Evolutionary conservation across 225 moss, liverwort and hornwort genomes (phyloP), one percentile per base, ranked within the genome.

Genomic region (Climacium dendroides): DNA sequence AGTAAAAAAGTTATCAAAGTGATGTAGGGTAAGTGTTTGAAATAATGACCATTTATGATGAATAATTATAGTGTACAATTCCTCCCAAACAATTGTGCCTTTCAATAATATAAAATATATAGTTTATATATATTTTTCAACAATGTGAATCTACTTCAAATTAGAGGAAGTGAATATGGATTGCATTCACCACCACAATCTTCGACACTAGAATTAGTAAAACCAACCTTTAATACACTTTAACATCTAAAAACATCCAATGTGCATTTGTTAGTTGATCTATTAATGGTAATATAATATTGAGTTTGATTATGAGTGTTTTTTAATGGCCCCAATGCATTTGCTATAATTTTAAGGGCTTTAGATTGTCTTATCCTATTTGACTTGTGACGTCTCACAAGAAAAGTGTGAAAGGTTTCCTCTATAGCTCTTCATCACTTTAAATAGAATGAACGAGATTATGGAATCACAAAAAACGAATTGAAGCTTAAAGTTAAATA

Each of bases 391-490:
- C 0, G 1, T 29, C 2, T 30, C 0, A 1, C 11, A 30, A 30
- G 6, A 11, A 48, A 30, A 73, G 12, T 32, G 19, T 0, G 1
- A 30, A 48, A 47, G 4, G 3, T 72, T 72, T 1, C 3, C 28
- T 71, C 0, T 5, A 0, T 25, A 28, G 6, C 3, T 45, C 10
- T 28, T 28, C 2, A 10, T 5, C 1, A 43, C 43, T 28, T 28
- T 17, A 8, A 41, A 15, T 16, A 47, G 4, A 67, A 67, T 16
- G 12, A 37, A 45, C 18, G 29, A 73, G 29, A 17, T 45, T 6
- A 5, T 19, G 2, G 1, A 30, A 28, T 4, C 0, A 0, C 0
- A 43, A 0, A 29, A 29, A 45, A 1, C 0, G 3, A 47, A 47
- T 18, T 29, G 18, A 47, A 48, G 19, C 0, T 48, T 10, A 48